Evolutionary conservation across 1,284 basidiomycete genomes (phyloP), one percentile per base, ranked within the genome.

Genomic region (Xanthoconium separans): DNA sequence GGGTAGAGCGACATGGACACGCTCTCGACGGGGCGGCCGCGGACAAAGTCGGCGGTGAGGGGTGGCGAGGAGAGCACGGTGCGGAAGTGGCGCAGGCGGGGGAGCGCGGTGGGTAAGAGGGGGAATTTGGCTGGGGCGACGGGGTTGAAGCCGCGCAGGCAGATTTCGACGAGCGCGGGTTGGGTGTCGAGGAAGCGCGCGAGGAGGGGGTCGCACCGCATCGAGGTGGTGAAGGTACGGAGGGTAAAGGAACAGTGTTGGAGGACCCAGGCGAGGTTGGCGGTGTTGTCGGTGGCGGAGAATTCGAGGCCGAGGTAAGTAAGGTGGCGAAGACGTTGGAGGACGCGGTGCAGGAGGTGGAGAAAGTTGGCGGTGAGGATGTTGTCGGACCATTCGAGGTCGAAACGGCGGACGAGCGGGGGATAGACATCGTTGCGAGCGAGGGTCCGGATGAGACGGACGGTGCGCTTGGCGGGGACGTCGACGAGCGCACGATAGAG

Each of bases 1-100:
- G 76, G 70, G 58, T 77, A 79, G 20, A 85, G 68, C 12, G 83
- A 80, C 50, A 84, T 72, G 3, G 81, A 82, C 6, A 80, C 79
- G 34, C 70, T 69, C 50, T 77, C 71, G 13, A 86, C 65, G 0
- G 83, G 82, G 4, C 84, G 70, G 6, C 73, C 78, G 15, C 66
- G 62, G 13, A 84, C 68, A 39, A 85, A 73, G 40, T 74, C 66
- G 10, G 70, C 68, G 42, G 83, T 73, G 49, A 81, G 63, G 9
- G 63, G 57, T 0, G 80, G 76, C 1, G 77, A 75, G 4, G 79
- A 75, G 55, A 82, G 78, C 2, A 83, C 76, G n/a, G 77, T 79
- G 47, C 82, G 80, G 54, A 86, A 78, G 39, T 74, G 69, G 6
- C 58, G 59, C 31, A 86, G 72, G 11, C 63, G 69, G 2, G 84